Conservation (phyloP, 1,139 yeast species). For the Blastobotrys serpentis region DNA sequence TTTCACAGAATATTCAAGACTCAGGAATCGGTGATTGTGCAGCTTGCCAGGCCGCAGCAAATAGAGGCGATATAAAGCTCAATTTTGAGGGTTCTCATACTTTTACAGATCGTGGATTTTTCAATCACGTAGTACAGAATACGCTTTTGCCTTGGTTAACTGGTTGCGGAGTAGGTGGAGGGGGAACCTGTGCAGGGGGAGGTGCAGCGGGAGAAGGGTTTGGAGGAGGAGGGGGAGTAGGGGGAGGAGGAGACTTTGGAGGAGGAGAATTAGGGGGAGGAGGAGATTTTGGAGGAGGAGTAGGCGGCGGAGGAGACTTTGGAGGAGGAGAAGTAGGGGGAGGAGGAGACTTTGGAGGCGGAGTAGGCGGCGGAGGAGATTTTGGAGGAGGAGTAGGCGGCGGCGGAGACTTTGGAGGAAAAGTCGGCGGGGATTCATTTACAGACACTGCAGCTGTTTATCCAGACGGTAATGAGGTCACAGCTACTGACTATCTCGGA, state of each 20-base stretch:
- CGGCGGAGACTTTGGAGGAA: conserved; percentile 8
- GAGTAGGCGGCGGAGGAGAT: conserved; percentile 20
- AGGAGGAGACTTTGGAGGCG: conserved; percentile 21
- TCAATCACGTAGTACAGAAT: conserved; percentile 28
- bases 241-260: conserved; percentile 7
- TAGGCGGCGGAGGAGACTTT: conserved; percentile 5
- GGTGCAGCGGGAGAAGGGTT: conserved; percentile 20
- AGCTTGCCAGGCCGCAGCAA: conserved; percentile 24
- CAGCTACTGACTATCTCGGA: neutral
- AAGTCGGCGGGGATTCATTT: neutral
- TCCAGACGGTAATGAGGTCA: neutral
- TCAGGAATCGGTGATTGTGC: conserved; percentile 23
- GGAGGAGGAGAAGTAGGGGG: no score
- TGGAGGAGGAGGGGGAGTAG: conserved; percentile 11
- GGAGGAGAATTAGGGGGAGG: conserved; percentile 3
- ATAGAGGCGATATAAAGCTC: conserved; percentile 21
- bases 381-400: conserved; percentile 13
- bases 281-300: conserved; percentile 5
- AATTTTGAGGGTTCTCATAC: conserved; percentile 21
- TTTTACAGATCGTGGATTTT: conserved; percentile 23
- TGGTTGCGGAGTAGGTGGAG: conserved; percentile 17
- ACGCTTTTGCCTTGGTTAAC: conserved; percentile 24
- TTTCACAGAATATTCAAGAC: conserved; percentile 16
- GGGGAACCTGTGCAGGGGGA: conserved; percentile 20
- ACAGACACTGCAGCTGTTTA: conserved; percentile 2